Evolutionary conservation across 1,139 yeast species (phyloP), one percentile per base, ranked within the genome.

Genomic region (Saccharomyces uvarum): DNA sequence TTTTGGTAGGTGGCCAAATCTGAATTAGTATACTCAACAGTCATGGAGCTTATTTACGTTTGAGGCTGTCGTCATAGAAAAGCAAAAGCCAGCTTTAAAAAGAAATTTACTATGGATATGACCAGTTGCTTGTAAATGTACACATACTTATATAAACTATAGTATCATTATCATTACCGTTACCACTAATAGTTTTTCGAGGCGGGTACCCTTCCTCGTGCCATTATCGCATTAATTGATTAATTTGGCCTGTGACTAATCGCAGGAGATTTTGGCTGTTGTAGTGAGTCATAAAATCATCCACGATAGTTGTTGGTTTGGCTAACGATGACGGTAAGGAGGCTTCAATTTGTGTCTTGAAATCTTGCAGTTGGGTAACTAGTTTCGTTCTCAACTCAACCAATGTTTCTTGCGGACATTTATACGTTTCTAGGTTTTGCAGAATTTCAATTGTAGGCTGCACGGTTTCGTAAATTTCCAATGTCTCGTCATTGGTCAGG

Each of bases 1-100:
- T 57, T 53, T 24, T 58, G 55, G 44, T 67, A 67, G n/a, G 32
- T 26, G 4, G 48, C 32, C 48, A 47, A 28, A 28, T 47, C 32
- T 6, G 32, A 47, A n/a, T 11, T 19, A 14, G 31, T 47, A 47
- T 47, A 26, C 4, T 47, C 48, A 38, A 38, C 44, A 16, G 44
- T 38, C 44, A 38, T 38, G n/a, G 3, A 38, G 24, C 4, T 4
- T 8, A 38, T 24, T 24, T 24, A 24, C 26, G 26, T 24, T 4
- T 24, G 6, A 24, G 26, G 26, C 26, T 4, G 6, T 24, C 6
- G 26, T 4, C 6, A 24, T 24, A 24, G 26, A 24, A 24, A 24
- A 24, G 26, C 5, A 24, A 24, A 4, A 4, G 6, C 26, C 26
- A 24, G 6, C 21, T 24, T 24, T 24, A 24, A 4, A 38, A 38